Conservation (phyloP, 495 filamentous ascomycete species). For the Xylaria venustula region DNA sequence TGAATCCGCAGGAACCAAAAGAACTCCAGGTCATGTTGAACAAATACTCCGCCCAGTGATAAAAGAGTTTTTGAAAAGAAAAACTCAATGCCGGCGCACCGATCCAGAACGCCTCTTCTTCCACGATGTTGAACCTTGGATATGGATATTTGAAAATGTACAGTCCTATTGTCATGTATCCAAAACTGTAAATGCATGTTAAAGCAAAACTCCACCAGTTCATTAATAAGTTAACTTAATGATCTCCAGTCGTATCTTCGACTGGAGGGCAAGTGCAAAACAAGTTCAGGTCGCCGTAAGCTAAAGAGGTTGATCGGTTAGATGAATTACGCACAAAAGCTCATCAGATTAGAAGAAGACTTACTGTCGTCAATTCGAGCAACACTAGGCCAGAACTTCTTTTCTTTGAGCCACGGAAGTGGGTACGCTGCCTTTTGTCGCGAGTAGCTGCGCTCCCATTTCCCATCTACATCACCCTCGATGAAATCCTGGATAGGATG, state of each 20-base stretch:
- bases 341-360: conserved; percentile 24
- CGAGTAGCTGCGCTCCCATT: conserved; percentile 79
- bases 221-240: background rate
- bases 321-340: conserved; percentile 15
- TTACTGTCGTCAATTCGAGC: conserved; percentile 88
- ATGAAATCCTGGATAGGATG: conserved; percentile 85
- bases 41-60: conserved; percentile 10
- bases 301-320: conserved; percentile 45
- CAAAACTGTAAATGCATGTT: background rate
- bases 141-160: conserved; percentile 10
- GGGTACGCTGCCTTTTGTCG: conserved; percentile 89
- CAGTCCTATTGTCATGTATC: background rate
- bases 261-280: conserved; percentile 95
- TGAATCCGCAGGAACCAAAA: conserved; percentile 15
- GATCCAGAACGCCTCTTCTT: conserved; percentile 27
- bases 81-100: conserved; percentile 21
- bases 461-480: conserved; percentile 47
- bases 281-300: conserved; percentile 88
- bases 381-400: conserved; percentile 98
- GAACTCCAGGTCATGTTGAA: conserved; percentile 20
- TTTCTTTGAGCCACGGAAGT: conserved; percentile 79
- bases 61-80: conserved; percentile 20
- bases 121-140: conserved; percentile 33
- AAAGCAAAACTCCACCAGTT: too few relatives aligned
- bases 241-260: conserved; percentile 51